A percentile compares a stretch with the other conserved stretches of the same genome.
Conservation (phyloP, 2,329 filamentous ascomycete genomes). For the Dactylellina drechsleri region DNA sequence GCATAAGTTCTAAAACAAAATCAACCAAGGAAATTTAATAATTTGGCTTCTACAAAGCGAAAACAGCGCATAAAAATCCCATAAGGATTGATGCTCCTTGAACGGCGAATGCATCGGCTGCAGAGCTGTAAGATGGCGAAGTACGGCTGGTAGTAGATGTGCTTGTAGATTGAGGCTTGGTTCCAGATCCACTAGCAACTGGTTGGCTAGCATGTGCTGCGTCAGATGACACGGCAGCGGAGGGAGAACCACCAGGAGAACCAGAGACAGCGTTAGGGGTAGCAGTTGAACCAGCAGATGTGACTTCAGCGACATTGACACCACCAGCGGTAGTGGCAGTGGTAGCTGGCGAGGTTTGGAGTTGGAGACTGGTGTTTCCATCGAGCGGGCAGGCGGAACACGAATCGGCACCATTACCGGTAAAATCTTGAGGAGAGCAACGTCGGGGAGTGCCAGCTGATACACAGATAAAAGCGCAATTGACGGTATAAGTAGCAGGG, state of each 20-base stretch:
- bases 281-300: not conserved
- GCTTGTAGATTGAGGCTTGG: not conserved
- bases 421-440: slow-evolving; percentile 11
- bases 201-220: not conserved
- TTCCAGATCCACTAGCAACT: not conserved
- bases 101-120: not conserved
- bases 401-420: slow-evolving; percentile 6
- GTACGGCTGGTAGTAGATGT: not conserved
- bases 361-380: slow-evolving; percentile 10
- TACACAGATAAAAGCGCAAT: slow-evolving; percentile 8
- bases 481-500: slow-evolving; percentile 7
- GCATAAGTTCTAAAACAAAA: not conserved
- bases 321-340: not conserved
- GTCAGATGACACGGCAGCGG: not conserved
- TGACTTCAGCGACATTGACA: not conserved
- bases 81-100: slow-evolving; percentile 8
- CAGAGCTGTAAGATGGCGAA: not conserved
- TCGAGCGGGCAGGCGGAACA: not conserved
- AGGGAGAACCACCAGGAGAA: not conserved
- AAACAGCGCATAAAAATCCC: not conserved
- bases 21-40: not conserved
- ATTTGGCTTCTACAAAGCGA: slow-evolving; percentile 8
- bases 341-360: not conserved
- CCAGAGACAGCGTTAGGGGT: not conserved
- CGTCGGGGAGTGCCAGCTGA: slow-evolving; percentile 14